Conservation (phyloP, 2,329 filamentous ascomycete genomes). For the Chaetothyriales sp. region DNA sequence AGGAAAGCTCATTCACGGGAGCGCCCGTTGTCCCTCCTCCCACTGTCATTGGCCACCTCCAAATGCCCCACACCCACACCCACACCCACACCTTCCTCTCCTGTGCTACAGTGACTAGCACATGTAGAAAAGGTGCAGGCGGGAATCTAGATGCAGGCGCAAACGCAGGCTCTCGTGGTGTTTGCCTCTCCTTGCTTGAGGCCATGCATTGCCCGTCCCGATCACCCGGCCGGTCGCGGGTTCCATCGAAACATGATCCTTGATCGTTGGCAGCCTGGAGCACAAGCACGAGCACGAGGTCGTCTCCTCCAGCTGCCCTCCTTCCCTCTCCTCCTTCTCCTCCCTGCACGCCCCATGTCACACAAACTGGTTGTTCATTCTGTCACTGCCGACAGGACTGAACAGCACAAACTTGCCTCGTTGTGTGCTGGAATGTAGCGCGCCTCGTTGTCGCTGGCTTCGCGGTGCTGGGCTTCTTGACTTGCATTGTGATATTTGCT, state of each 20-base stretch:
- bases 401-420: not conserved
- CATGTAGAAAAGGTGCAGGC: not conserved
- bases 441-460: not conserved
- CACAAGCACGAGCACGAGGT: too few relatives aligned
- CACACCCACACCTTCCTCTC: too few relatives aligned
- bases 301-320: not conserved
- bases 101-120: not conserved
- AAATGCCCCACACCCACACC: too few relatives aligned
- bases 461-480: not conserved
- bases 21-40: not conserved
- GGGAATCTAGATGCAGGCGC: too few relatives aligned
- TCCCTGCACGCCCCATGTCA: not conserved
- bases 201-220: not conserved
- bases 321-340: not conserved
- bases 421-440: not conserved
- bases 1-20: not conserved
- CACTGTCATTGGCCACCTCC: not conserved
- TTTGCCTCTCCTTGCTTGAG: not conserved
- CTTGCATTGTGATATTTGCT: not conserved
- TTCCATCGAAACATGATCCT: not conserved
- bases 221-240: not conserved
- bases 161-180: too few relatives aligned
- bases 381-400: not conserved
- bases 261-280: not conserved
- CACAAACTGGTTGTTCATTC: not conserved